Base-by-base conservation (phyloP, 2,329 filamentous ascomycete genomes). In the Chaetomiaceae sp. region DNA sequence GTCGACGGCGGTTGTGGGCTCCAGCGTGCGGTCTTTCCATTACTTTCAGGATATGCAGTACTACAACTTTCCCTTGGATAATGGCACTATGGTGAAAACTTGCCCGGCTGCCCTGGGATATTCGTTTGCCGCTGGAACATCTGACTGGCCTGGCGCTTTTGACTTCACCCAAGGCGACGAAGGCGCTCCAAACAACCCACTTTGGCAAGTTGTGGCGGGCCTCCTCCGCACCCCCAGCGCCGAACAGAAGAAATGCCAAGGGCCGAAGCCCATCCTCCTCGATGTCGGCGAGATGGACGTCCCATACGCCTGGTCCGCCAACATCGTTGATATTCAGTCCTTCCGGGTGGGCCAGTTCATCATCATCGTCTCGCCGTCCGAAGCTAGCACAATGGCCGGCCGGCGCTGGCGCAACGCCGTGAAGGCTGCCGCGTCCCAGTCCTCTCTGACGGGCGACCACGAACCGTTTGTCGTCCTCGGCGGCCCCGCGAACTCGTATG, bases 301-400 rank as follows among this genome's bases (percentile, higher is more conserved):
- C 16, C 91, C 91, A 0, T 96, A 96, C 66, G 75, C 81, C 2
- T 96, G 91, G 91, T 81, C 84, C 0, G 88, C 91, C 4, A 95
- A 96, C 63, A 87, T 96, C 58, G 86, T 95, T 51, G 89, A 96
- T 65, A 79, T 96, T 23, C 91, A 96, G 68, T 73, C 89, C 16
- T 74, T 96, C 13, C 85, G 91, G 20, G 85, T 92, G 2, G 91
- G 91, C 2, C 88, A 95, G 63, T 73, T 96, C 44, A 75, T 95
- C 56, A 87, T 96, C 58, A 85, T 96, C 59, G 79, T 95, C n/a
- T 86, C 86, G 25, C 86, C 90, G 0, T 88, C 89, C 41, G 91
- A 96, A 70, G 89, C 88, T 1, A 94, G 89, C 0, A 96, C 91
- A 8, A 96, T 96, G 91, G 80, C 89, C 1, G 91, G 91, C 1